Conservation (phyloP, 768 basidiomycete genomes). For the Infundibulicybe gibba region DNA sequence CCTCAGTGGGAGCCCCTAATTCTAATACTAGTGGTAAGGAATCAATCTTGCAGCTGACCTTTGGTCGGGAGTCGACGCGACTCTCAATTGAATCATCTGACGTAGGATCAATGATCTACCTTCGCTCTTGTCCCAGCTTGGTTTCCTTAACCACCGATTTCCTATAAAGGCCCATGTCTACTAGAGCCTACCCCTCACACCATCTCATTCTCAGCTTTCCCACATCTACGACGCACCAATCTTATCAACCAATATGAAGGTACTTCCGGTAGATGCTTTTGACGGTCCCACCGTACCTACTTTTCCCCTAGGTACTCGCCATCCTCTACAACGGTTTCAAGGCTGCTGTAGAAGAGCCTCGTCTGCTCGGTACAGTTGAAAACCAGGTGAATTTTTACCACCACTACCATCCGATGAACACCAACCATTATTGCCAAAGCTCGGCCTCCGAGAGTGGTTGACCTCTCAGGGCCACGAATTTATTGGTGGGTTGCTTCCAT, state of each 20-base stretch:
- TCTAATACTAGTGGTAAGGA: too few relatives aligned
- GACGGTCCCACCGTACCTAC: neutral
- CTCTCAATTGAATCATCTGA: neutral
- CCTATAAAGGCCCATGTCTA: neutral
- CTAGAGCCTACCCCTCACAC: neutral
- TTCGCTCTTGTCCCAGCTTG: neutral
- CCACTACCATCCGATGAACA: neutral
- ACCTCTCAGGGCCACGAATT: conserved; percentile 71
- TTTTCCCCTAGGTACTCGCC: conserved; percentile 53
- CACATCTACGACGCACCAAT: conserved; percentile 9
- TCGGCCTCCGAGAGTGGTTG: conserved; percentile 71
- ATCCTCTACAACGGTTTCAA: conserved; percentile 69
- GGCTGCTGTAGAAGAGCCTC: conserved; percentile 65
- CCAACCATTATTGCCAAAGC: conserved; percentile 31
- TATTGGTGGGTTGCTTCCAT: conserved; percentile 43
- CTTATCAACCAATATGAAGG: conserved; percentile 40
- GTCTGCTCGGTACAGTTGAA: conserved; percentile 77
- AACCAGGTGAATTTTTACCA: conserved; percentile 54
- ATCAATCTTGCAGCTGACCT: too few relatives aligned
- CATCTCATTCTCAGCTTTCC: conserved; percentile 1
- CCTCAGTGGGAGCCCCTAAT: too few relatives aligned
- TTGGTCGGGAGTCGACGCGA: neutral
- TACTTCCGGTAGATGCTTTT: conserved; percentile 6
- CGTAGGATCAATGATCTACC: conserved; percentile 2
- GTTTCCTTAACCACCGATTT: neutral